These are phyloP conservation scores for Prunus davidiana DNA, from an alignment of 306 rosid genomes.

Conservation along the genomic window DNA sequence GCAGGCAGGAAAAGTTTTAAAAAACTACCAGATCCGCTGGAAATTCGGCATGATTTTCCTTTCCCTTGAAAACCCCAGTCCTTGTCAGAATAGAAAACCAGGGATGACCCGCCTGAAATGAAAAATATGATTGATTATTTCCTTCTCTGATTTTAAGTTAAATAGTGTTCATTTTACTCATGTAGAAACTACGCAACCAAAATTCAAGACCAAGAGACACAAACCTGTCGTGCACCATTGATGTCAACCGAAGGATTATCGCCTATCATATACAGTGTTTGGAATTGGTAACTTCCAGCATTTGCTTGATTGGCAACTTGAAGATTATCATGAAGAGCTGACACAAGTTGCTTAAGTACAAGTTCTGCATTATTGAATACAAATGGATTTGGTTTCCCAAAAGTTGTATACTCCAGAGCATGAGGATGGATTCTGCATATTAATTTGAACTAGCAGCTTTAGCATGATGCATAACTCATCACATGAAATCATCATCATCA, in stretches of 20 bases:
- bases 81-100: constrained; percentile 97
- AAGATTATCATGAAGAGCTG: constrained; percentile 18
- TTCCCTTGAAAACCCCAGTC: constrained; percentile 89
- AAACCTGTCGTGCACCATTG: constrained; percentile 74
- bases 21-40: constrained; percentile 26
- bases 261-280: constrained; percentile 84
- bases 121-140: constrained; percentile 11
- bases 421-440: constrained; percentile 57
- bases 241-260: constrained; percentile 92
- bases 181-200: constrained; percentile 10
- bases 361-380: constrained; percentile 80
- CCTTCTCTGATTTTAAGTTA: constrained; percentile 7
- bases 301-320: constrained; percentile 20
- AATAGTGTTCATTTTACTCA: neutral
- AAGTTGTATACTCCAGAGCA: constrained; percentile 62
- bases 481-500: neutral
- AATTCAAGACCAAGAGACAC: constrained; percentile 12
- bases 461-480: neutral
- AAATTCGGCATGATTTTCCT: constrained; percentile 54
- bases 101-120: constrained; percentile 77
- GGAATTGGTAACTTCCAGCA: constrained; percentile 38
- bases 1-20: neutral
- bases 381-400: constrained; percentile 80
- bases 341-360: constrained; percentile 52
- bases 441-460: constrained; percentile 5